Conservation (phyloP, 495 filamentous ascomycete genomes). For the Penicillium soppii region DNA sequence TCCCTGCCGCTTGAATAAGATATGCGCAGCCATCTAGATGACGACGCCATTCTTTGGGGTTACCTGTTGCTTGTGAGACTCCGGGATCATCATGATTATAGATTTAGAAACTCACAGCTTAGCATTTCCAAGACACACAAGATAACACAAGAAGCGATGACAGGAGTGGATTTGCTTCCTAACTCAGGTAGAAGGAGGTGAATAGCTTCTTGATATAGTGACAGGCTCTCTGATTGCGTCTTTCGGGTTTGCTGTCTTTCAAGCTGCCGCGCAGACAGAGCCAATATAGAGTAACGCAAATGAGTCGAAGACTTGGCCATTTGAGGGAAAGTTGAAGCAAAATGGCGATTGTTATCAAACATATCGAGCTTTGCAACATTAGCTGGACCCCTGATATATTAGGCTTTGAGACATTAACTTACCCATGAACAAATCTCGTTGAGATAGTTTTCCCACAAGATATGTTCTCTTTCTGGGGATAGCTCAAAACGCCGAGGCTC, state of each 20-base stretch:
- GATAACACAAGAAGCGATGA: constrained; percentile 42
- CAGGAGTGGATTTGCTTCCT: constrained; percentile 36
- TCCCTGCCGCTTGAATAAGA: constrained; percentile 37
- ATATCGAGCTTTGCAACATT: constrained; percentile 37
- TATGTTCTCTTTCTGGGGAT: constrained; percentile 29
- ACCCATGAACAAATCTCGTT: constrained; percentile 44
- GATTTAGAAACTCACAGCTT: constrained; percentile 23
- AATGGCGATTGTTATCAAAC: constrained; percentile 46
- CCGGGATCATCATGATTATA: not conserved
- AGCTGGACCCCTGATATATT: not conserved
- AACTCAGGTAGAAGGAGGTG: constrained; percentile 38
- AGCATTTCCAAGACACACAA: constrained; percentile 46
- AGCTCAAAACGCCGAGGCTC: constrained; percentile 19
- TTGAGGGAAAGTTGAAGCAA: constrained; percentile 40
- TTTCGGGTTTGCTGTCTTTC: constrained; percentile 36
- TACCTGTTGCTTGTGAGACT: constrained; percentile 14
- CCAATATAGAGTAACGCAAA: constrained; percentile 42
- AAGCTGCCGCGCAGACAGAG: constrained; percentile 45
- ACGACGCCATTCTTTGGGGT: constrained; percentile 43
- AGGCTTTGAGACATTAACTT: not conserved
- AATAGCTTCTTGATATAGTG: constrained; percentile 45
- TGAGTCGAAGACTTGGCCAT: constrained; percentile 38
- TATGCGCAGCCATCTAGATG: constrained; percentile 49
- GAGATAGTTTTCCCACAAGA: constrained; percentile 44
- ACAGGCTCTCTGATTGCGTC: constrained; percentile 40